Base-by-base conservation (phyloP, 257 asterid species). In the Schizonepeta tenuifolia region DNA sequence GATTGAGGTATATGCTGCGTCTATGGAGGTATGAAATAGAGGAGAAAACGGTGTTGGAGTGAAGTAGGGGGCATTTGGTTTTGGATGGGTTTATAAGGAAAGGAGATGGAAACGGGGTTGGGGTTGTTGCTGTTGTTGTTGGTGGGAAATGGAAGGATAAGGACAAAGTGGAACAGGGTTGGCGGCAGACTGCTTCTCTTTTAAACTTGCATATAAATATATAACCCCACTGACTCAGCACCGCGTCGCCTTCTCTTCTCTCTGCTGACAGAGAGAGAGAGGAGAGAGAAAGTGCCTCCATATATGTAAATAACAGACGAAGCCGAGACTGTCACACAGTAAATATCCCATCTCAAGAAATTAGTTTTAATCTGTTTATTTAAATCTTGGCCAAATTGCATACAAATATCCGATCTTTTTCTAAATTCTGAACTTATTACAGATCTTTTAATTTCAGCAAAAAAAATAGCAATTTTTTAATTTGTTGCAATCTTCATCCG, bases 51-150 rank as follows among this genome's bases (percentile, higher is more conserved):
- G 20, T 28, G 43, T 9, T 28, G 65, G 44, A 58, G 41, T 31
- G 65, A 43, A 15, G 43, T 31, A 8, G 63, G 36, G 3, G 40
- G 12, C 65, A 58, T 58, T 24, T 58, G 43, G 7, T 0, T 13
- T 15, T 5, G 63, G 60, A 54, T 11, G 60, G 61, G 61, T 28
- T 58, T 58, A 63, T 17, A 63, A 63, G 47, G 51, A 63, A 40
- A 20, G 28, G 60, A 24, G 8, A 14, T 46, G 51, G 5, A 54
- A 21, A 1, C 18, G 33, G 20, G 22, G n/a, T 6, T 6, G 9
- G 10, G 1, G 9, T 7, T 36, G 10, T 36, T 36, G 69, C 21
- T 63, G 69, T 5, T 5, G 53, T 17, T 20, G 33, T 28, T 28
- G 33, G 33, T 28, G 33, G 5, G 5, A 5, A 28, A 28, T 31